These are phyloP conservation scores for Linnemannia hyalina DNA, from an alignment of 192 early-diverging fungal species.

Conservation along the genomic window DNA sequence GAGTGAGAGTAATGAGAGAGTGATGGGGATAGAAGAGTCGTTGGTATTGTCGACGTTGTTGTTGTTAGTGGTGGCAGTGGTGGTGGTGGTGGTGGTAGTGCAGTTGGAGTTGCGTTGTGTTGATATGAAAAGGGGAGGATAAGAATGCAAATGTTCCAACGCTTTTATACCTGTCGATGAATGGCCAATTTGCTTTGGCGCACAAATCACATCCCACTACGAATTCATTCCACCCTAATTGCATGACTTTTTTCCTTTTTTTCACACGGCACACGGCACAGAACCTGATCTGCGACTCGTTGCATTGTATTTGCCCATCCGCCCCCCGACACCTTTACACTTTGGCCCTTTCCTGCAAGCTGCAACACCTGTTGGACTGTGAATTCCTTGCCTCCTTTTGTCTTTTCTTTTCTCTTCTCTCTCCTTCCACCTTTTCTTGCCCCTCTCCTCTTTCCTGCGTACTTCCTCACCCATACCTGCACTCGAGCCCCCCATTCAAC, in stretches of 20 bases:
- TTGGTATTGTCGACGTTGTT: constrained; percentile 13
- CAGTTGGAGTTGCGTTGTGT: constrained; percentile 20
- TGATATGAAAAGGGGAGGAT: neutral
- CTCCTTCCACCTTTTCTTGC: neutral
- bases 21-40: neutral
- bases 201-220: too few species aligned
- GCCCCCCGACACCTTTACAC: too few species aligned
- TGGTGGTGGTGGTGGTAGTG: neutral
- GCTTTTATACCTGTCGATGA: neutral
- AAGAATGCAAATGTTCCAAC: constrained; percentile 2
- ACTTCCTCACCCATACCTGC: neutral
- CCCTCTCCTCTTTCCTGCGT: neutral
- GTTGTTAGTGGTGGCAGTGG: constrained; percentile 22
- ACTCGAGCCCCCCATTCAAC: neutral
- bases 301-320: too few species aligned
- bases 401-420: neutral
- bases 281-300: too few species aligned
- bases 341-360: too few species aligned
- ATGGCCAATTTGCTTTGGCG: too few species aligned
- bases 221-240: too few species aligned
- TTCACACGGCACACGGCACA: too few species aligned
- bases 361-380: too few species aligned
- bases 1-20: neutral
- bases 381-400: neutral
- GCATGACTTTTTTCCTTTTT: too few species aligned